Conservation (phyloP, 2,329 filamentous ascomycete species). For the Bipolaris cookei region DNA sequence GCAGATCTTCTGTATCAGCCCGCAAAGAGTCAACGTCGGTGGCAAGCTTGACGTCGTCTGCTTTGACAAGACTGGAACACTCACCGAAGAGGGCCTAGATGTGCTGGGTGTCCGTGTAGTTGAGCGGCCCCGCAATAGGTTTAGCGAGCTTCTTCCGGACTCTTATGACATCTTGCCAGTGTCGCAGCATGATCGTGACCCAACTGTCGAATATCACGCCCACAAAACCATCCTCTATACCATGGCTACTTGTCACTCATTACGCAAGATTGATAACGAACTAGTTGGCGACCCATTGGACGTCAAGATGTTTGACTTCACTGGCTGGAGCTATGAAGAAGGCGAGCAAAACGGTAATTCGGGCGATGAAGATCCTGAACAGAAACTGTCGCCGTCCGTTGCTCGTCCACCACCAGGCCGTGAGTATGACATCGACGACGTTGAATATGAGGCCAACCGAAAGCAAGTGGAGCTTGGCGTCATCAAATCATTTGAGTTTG, state of each 20-base stretch:
- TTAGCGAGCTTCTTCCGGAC: constrained; percentile 77
- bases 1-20: constrained; percentile 96
- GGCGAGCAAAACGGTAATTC: constrained; percentile 70
- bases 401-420: constrained; percentile 75
- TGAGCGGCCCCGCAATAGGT: constrained; percentile 66
- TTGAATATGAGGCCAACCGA: constrained; percentile 52
- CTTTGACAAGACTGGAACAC: constrained; percentile 98
- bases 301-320: constrained; percentile 98
- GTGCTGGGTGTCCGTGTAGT: constrained; percentile 87
- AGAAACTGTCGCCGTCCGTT: constrained; percentile 83
- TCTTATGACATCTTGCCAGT: constrained; percentile 64
- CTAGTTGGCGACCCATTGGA: constrained; percentile 93
- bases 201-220: constrained; percentile 64
- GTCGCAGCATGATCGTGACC: constrained; percentile 63
- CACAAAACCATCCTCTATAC: constrained; percentile 81
- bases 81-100: constrained; percentile 95
- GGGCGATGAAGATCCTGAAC: constrained; percentile 76
- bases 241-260: constrained; percentile 96
- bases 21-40: constrained; percentile 93
- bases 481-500: constrained; percentile 90
- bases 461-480: constrained; percentile 83
- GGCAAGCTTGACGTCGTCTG: constrained; percentile 96
- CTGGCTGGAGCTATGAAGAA: constrained; percentile 90
- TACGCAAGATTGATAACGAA: constrained; percentile 84
- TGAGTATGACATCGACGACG: constrained; percentile 64